A percentile compares a stretch with the other conserved stretches of the same genome.
Conservation (phyloP, 2,329 filamentous ascomycete species). For the Verticillium dahliae region DNA sequence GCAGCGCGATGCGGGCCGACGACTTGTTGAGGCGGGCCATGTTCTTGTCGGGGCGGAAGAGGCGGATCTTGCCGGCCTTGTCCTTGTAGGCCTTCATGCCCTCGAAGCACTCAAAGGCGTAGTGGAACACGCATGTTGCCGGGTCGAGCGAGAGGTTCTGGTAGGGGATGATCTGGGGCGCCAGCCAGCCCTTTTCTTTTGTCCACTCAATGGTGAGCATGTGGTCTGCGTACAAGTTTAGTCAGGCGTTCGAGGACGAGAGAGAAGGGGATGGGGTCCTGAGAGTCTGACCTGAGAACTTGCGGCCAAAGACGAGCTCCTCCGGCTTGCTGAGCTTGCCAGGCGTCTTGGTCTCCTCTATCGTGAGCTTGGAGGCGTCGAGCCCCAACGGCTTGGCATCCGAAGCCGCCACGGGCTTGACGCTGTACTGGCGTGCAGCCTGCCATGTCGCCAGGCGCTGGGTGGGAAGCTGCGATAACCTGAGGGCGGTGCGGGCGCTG, state of each 20-base stretch:
- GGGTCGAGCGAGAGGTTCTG: constrained; percentile 96
- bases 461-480: constrained; percentile 15
- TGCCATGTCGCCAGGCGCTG: constrained; percentile 24
- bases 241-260: not conserved
- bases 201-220: constrained; percentile 97
- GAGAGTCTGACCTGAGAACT: constrained; percentile 71
- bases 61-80: constrained; percentile 65
- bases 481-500: constrained; percentile 20
- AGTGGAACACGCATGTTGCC: constrained; percentile 95
- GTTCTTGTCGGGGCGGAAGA: constrained; percentile 95
- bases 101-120: constrained; percentile 96
- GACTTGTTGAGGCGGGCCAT: constrained; percentile 94
- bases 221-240: constrained; percentile 58
- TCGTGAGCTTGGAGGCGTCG: constrained; percentile 68
- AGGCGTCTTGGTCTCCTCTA: constrained; percentile 69
- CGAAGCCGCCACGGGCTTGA: constrained; percentile 43
- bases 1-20: constrained; percentile 82
- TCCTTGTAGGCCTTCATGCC: constrained; percentile 99
- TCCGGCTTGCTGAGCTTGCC: constrained; percentile 68
- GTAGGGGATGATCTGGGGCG: constrained; percentile 82
- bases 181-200: constrained; percentile 72
- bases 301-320: constrained; percentile 81
- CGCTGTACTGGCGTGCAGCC: constrained; percentile 42
- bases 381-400: constrained; percentile 56
- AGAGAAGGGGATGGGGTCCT: not conserved